Evolutionary conservation across 2,329 filamentous ascomycete species (phyloP), one percentile per base, ranked within the genome.

Genomic region (Talaromyces sp.): DNA sequence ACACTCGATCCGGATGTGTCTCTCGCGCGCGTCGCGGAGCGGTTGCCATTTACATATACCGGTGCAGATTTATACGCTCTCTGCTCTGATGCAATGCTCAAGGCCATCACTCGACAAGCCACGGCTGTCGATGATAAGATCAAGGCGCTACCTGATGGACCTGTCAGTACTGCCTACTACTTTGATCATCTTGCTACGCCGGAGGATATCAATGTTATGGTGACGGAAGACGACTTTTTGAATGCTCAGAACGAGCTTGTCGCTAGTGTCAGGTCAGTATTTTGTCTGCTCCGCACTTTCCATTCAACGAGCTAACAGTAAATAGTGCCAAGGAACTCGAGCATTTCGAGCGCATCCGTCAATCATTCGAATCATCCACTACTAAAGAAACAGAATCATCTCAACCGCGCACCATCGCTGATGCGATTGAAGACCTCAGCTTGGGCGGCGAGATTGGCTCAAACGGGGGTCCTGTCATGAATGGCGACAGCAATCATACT

Each of bases 71-170:
- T 99, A 74, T 99, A 99, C 78, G 95, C 95, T 0, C 85, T 99
- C 22, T 98, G 94, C 81, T 97, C 93, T 50, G 95, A 99, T 77
- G 93, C 95, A 60, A 99, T 99, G 95, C 89, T 99, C 70, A 98
- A 99, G 77, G 95, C 95, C 22, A 94, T 99, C 65, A 99, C 95
- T 2, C 88, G 95, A 5, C 92, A 96, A 74, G 93, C 95, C 2
- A 85, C 87, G 1, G 83, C 87, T 1, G 93, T 98, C 2, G 95
- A 99, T 75, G 83, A 86, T 60, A 95, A 95, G 77, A 90, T 99
- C 69, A 85, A 85, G 24, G 82, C 84, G 4, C 82, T 96, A 57
- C 79, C 82, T 50, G 72, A 75, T 61, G 82, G 76, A 24, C 81
- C 84, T 5, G 85, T 97, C 68, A 91, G 90, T 1, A 96, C 94